Evolutionary conservation across 805 yeast species (phyloP), one percentile per base, ranked within the genome.

Genomic region (Wickerhamiella domercqiae): DNA sequence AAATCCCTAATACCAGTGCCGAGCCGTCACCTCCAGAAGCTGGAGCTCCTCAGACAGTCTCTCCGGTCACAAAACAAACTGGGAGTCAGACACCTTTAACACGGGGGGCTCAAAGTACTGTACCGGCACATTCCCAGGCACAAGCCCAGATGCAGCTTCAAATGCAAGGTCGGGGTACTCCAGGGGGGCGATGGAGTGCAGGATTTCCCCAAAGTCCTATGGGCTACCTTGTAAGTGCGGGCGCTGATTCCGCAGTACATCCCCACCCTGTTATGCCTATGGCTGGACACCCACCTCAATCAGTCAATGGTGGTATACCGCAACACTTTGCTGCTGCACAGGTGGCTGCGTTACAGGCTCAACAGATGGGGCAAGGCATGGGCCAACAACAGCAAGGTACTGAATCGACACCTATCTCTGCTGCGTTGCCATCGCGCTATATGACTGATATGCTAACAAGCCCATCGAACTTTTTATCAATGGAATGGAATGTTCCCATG

Each of bases 381-480:
- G n/a, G 6, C 7, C 15, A n/a, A 13, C 21, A 9, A 15, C 33
- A 13, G 5, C 11, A 30, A n/a, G n/a, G 13, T n/a, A 9, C 76
- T 9, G 83, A 76, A 29, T 83, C 77, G 42, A 74, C 84, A 0
- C 82, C 86, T 3, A 55, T 78, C 11, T 63, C 73, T 2, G 77
- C 78, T 5, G 75, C 73, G 0, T 59, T 80, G 18, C 86, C 93
- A 2, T 71, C 80, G 2, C 64, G 78, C 36, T 80, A 74, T 48
- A 72, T 78, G 30, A 68, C 68, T 41, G 93, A 80, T 48, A 62
- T 77, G 52, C 73, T 81, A 49, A 86, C 84, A 21, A 78, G 87
- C 4, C 94, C 94, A 0, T 70, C 75, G n/a, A 78, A 71, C 44
- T 73, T 75, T 47, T 80, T 78, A 48, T 70, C 74, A 5, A 65